Conservation (phyloP, 805 yeast genomes). For the Danielia reshetovae region DNA sequence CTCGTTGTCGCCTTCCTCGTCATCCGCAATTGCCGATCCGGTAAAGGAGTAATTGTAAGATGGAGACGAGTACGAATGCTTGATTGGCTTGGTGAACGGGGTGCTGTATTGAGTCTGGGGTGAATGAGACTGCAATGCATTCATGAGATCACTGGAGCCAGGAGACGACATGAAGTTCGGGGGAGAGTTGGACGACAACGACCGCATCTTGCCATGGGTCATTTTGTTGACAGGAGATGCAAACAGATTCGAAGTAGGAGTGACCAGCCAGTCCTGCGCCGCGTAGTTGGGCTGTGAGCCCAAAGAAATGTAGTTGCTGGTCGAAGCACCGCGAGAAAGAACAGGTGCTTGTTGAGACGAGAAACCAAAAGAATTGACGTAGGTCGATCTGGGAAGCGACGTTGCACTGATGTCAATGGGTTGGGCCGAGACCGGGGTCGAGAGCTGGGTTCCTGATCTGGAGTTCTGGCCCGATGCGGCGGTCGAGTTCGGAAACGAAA, state of each 20-base stretch:
- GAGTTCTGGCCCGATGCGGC: background rate
- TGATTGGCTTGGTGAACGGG: background rate
- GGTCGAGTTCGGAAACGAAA: background rate
- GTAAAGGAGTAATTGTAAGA: background rate
- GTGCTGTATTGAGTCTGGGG: conserved; percentile 1
- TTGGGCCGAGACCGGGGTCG: conserved; percentile 6
- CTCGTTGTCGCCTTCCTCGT: conserved; percentile 22
- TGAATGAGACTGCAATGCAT: background rate
- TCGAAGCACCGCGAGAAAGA: background rate
- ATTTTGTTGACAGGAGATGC: background rate
- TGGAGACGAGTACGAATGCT: conserved; percentile 3
- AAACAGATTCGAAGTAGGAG: background rate
- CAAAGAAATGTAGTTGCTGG: background rate
- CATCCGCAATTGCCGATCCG: conserved; percentile 32
- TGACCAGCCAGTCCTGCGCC: background rate
- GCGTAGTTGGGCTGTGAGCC: background rate
- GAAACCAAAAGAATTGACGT: conserved; percentile 8
- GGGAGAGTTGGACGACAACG: background rate
- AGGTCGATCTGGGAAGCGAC: conserved; percentile 1
- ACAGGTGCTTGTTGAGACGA: background rate
- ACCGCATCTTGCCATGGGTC: background rate
- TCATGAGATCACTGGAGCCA: conserved; percentile 4
- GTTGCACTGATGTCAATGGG: conserved; percentile 14
- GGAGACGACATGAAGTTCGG: conserved; percentile 1
- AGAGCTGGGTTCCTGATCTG: no score